A percentile compares a stretch with the other conserved stretches of the same genome.
These are phyloP conservation scores for Moricandia arvensis DNA, from an alignment of 345 rosid species.

Conservation along the genomic window DNA sequence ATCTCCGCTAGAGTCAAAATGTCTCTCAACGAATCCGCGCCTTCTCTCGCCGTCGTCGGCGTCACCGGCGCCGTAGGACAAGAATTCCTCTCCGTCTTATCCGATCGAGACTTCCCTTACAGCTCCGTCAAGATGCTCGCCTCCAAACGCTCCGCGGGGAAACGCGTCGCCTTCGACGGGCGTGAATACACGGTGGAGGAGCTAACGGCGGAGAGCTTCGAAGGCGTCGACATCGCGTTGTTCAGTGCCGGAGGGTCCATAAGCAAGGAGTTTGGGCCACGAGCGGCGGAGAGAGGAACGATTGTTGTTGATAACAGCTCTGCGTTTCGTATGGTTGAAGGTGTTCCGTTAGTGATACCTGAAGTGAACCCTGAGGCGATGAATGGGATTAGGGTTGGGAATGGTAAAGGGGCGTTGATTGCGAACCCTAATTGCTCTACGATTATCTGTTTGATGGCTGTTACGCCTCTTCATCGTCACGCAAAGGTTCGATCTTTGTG, in stretches of 20 bases:
- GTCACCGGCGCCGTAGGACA: constrained; percentile 95
- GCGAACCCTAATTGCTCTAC: constrained; percentile 99
- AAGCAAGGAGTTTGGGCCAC: constrained; percentile 76
- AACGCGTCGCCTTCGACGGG: constrained; percentile 59
- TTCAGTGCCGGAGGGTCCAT: constrained; percentile 98
- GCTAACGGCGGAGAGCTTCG: constrained; percentile 74
- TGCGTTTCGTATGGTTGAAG: constrained; percentile 84
- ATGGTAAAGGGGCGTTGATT: constrained; percentile 78
- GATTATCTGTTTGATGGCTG: constrained; percentile 97
- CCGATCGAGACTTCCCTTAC: constrained; percentile 87
- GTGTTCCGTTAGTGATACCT: constrained; percentile 87
- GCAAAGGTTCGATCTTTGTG: constrained; percentile 56
- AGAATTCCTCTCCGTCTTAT: constrained; percentile 83
- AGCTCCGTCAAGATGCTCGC: constrained; percentile 92
- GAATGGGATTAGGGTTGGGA: constrained; percentile 65
- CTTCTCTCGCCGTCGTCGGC: constrained; percentile 88
- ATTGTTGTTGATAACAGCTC: constrained; percentile 97
- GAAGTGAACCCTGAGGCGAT: constrained; percentile 96
- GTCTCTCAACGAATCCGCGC: constrained; percentile 78
- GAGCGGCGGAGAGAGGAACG: constrained; percentile 71
- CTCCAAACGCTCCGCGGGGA: constrained; percentile 96
- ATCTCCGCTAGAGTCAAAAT: constrained; percentile 55
- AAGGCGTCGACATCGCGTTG: constrained; percentile 78
- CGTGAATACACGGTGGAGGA: constrained; percentile 68
- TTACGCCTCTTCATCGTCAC: constrained; percentile 84